Evolutionary conservation across 352 stramenopile species (phyloP), one percentile per base, ranked within the genome.

Genomic region (Halophytophthora batemanensis): DNA sequence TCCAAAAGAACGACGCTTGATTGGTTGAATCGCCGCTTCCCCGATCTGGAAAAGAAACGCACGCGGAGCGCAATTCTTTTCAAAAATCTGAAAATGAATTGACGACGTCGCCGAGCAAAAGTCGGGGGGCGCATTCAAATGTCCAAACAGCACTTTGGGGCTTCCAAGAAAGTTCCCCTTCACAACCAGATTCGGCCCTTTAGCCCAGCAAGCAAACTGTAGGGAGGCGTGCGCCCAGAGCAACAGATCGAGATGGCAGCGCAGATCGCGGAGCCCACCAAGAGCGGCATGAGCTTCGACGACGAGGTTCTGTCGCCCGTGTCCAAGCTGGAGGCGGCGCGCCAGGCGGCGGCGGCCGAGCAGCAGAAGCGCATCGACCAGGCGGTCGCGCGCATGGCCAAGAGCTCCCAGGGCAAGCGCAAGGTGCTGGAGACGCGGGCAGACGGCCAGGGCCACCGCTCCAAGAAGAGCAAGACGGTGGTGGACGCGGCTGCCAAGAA

Each of bases 241-340:
- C 21, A 6, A n/a, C n/a, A 42, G 22, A 35, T 12, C 14, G 39
- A 49, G 11, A 90, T 87, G 76, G 77, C 78, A 29, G 64, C 77
- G 47, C 69, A 86, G 69, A 72, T 87, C 45, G 75, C 66, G 15
- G 70, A 80, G 23, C 71, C 68, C 23, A 69, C 46, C 34, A 64
- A 35, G 59, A 50, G 61, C 50, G 35, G 48, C 31, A 58, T 66
- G 48, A 53, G 28, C 34, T 77, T 82, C 42, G 73, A 56, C 34
- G 71, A 82, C 10, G 66, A 75, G 22, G 63, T 73, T 56, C 69
- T 82, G 43, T 87, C 72, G 57, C 50, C 62, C 22, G 63, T 89
- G 33, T 89, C 82, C n/a, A 90, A 93, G 59, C 71, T 90, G 46
- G 77, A 90, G 45, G 65, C 71, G 12, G 77, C 77, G 49, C 79